phyloP scores from a whole-genome alignment of 306 rosid genomes.

The Argentina anserina region DNA sequence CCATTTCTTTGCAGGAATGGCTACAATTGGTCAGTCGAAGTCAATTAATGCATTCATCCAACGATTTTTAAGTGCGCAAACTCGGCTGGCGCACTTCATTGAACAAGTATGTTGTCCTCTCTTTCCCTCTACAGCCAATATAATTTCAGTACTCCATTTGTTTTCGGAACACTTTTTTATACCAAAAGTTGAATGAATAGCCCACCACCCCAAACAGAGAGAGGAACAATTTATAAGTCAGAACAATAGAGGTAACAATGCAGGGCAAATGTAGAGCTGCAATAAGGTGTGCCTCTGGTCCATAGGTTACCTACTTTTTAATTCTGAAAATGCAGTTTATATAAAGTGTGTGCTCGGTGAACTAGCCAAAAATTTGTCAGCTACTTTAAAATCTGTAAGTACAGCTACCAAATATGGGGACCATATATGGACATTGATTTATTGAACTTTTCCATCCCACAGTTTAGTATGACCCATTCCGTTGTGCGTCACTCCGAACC shows the following conservation, averaged over 20 bases:
- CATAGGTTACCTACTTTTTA: not conserved
- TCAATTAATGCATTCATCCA: conserved; percentile 91
- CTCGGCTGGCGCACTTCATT: conserved; percentile 83
- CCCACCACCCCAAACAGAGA: not conserved
- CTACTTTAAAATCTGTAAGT: not conserved
- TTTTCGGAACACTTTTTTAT: not conserved
- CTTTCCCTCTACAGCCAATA: not conserved
- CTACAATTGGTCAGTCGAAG: conserved; percentile 84
- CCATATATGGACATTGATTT: not conserved
- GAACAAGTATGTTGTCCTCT: conserved; percentile 64
- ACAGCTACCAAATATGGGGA: not conserved
- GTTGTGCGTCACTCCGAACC: not conserved
- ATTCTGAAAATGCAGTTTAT: not conserved
- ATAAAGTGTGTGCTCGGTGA: not conserved
- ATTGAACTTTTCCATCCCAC: not conserved
- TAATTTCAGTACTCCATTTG: not conserved
- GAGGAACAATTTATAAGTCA: not conserved
- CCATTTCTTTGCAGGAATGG: conserved; percentile 92
- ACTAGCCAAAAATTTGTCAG: not conserved
- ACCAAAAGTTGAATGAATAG: not conserved
- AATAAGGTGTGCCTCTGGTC: not conserved
- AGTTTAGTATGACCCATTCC: not conserved
- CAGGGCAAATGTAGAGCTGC: not conserved
- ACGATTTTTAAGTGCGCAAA: conserved; percentile 89
- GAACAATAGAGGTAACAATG: not conserved